A percentile compares a stretch with the other conserved stretches of the same genome.
Evolutionary conservation across 768 basidiomycete genomes (phyloP).

Genomic region (Auricularia sp.): DNA sequence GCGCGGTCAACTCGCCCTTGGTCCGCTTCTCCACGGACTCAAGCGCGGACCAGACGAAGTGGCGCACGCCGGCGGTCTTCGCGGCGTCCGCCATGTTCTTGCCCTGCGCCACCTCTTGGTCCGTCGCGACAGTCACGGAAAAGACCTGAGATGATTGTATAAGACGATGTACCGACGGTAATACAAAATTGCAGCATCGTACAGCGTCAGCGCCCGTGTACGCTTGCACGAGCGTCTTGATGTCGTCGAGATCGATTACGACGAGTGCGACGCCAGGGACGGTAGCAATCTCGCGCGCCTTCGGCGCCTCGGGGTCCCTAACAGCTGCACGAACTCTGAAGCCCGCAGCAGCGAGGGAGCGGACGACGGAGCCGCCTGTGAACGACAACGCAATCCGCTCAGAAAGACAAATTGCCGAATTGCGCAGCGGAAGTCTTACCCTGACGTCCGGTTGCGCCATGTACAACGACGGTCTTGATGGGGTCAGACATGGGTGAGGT

Average conservation of each 20-base stretch:
- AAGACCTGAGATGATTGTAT: not conserved
- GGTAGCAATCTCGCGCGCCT: not conserved
- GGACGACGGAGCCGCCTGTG: not conserved
- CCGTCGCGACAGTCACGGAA: not conserved
- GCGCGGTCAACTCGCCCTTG: not conserved
- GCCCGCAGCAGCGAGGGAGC: not conserved
- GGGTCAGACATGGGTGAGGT: too few relatives aligned
- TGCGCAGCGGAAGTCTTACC: too few relatives aligned
- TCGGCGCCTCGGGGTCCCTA: not conserved
- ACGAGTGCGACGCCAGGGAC: not conserved
- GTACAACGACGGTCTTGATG: too few relatives aligned
- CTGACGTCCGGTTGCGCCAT: too few relatives aligned
- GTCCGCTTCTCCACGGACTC: not conserved
- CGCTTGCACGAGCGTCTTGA: not conserved
- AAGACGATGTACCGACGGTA: not conserved
- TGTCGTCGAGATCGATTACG: not conserved
- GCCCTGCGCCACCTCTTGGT: not conserved
- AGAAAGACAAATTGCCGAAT: too few relatives aligned
- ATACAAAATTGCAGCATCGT: not conserved
- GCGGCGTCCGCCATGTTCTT: not conserved
- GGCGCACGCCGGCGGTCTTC: not conserved
- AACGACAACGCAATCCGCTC: too few relatives aligned
- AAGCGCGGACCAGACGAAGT: not conserved
- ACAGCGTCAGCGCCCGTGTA: not conserved
- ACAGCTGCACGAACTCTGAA: not conserved